Conservation (phyloP, 1,284 basidiomycete genomes). For the Rhodotorula sp. region DNA sequence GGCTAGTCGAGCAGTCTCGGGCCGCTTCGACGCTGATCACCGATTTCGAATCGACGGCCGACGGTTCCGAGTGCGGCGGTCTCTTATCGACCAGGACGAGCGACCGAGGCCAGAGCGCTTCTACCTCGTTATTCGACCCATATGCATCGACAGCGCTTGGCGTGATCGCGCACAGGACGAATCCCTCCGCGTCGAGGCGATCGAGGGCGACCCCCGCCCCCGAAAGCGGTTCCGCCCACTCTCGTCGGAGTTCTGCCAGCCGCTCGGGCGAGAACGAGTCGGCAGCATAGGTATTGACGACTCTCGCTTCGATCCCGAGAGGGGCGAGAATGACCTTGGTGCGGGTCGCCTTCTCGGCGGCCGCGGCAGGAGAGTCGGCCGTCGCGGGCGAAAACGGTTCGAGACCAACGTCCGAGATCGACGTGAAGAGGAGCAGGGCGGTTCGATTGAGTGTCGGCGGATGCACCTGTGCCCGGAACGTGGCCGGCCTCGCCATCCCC, state of each 20-base stretch:
- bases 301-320: slow-evolving; percentile 9
- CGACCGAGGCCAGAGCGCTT: slow-evolving; percentile 30
- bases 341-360: not conserved
- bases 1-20: not conserved
- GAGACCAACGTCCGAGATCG: not conserved
- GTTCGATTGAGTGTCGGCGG: not conserved
- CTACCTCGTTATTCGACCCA: not conserved
- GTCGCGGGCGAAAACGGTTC: slow-evolving; percentile 3
- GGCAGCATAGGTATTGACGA: slow-evolving; percentile 2
- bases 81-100: slow-evolving; percentile 29
- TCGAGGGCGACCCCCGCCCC: not conserved
- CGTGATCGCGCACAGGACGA: slow-evolving; percentile 28
- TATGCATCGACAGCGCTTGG: not conserved
- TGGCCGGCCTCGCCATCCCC: not conserved
- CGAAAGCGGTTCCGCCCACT: slow-evolving; percentile 20
- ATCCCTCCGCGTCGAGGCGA: not conserved
- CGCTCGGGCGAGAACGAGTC: not conserved
- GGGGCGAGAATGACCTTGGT: slow-evolving; percentile 27
- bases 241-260: not conserved
- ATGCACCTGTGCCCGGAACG: not conserved
- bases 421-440: slow-evolving; percentile 2
- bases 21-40: not conserved
- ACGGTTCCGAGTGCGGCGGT: not conserved
- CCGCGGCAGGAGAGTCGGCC: not conserved
- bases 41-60: not conserved